Conservation (phyloP, 805 yeast species). For the Saccharomycopsis olivae region DNA sequence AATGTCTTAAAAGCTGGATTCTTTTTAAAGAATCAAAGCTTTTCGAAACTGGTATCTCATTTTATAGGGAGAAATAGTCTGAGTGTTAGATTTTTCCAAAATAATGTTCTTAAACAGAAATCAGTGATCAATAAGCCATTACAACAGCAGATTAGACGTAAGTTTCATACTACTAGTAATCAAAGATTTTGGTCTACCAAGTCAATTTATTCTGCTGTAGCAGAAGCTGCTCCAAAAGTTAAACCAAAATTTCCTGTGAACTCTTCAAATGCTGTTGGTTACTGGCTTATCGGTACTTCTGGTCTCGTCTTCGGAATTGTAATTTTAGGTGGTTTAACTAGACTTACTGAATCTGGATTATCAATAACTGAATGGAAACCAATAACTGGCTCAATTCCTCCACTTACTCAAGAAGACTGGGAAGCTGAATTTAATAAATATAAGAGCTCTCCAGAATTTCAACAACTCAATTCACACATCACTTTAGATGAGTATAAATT, state of each 20-base stretch:
- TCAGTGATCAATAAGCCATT: background rate
- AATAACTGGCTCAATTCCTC: constrained; percentile 91
- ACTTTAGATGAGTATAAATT: constrained; percentile 88
- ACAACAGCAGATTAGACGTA: too few species aligned
- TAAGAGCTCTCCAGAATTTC: constrained; percentile 81
- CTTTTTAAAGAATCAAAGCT: background rate
- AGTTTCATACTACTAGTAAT: background rate
- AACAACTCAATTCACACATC: constrained; percentile 79
- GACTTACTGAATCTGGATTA: constrained; percentile 91
- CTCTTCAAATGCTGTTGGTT: constrained; percentile 59
- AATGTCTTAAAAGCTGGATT: too few species aligned
- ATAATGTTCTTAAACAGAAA: too few species aligned
- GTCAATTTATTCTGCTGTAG: too few species aligned
- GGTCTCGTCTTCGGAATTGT: constrained; percentile 90
- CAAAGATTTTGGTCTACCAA: background rate
- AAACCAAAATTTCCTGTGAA: constrained; percentile 21
- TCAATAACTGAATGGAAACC: constrained; percentile 99
- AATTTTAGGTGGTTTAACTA: constrained; percentile 89
- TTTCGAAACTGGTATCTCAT: background rate
- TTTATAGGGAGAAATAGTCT: background rate
- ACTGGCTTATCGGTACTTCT: constrained; percentile 82
- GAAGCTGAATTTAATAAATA: constrained; percentile 73
- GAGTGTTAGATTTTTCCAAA: background rate
- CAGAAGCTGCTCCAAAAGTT: background rate
- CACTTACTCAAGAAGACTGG: constrained; percentile 75